A percentile compares a stretch with the other conserved stretches of the same genome.
phyloP scores from a whole-genome alignment of 2,329 filamentous ascomycete species.

The Sclerotinia glacialis region DNA sequence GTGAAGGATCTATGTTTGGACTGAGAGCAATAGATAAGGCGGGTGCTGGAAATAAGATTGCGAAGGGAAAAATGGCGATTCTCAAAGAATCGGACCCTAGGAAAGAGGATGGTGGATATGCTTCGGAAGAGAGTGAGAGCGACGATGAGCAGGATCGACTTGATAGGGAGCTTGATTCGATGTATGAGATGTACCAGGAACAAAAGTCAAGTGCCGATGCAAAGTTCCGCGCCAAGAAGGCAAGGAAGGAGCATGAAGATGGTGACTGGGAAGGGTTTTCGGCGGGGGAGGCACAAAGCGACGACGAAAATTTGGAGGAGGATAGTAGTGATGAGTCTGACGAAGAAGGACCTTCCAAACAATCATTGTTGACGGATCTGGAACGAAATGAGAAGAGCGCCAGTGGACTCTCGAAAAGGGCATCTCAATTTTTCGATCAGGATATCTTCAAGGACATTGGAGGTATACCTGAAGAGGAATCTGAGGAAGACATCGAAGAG shows the following conservation, averaged over 20 bases:
- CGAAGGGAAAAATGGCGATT: conserved; percentile 75
- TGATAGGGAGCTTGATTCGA: conserved; percentile 77
- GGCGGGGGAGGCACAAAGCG: conserved; percentile 56
- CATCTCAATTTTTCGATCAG: conserved; percentile 87
- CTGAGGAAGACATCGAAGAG: conserved; percentile 43
- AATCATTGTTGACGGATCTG: conserved; percentile 60
- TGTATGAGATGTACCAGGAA: conserved; percentile 86
- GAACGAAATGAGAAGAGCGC: conserved; percentile 50
- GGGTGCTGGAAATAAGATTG: conserved; percentile 64
- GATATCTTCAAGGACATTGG: conserved; percentile 88
- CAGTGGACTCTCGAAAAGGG: conserved; percentile 74
- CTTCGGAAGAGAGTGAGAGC: conserved; percentile 56
- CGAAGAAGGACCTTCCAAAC: conserved; percentile 48
- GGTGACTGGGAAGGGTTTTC: conserved; percentile 93
- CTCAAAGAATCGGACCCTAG: conserved; percentile 55
- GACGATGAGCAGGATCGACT: conserved; percentile 80
- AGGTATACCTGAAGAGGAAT: conserved; percentile 58
- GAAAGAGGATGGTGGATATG: conserved; percentile 60
- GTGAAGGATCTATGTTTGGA: conserved; percentile 81
- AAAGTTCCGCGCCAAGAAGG: conserved; percentile 87
- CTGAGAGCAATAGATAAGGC: conserved; percentile 79
- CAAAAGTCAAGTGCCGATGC: conserved; percentile 76
- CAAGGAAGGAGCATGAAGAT: conserved; percentile 74
- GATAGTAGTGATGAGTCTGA: conserved; percentile 63
- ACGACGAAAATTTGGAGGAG: conserved; percentile 57